Base-by-base conservation (phyloP, 2,329 filamentous ascomycete species). In the Cytospora mali region DNA sequence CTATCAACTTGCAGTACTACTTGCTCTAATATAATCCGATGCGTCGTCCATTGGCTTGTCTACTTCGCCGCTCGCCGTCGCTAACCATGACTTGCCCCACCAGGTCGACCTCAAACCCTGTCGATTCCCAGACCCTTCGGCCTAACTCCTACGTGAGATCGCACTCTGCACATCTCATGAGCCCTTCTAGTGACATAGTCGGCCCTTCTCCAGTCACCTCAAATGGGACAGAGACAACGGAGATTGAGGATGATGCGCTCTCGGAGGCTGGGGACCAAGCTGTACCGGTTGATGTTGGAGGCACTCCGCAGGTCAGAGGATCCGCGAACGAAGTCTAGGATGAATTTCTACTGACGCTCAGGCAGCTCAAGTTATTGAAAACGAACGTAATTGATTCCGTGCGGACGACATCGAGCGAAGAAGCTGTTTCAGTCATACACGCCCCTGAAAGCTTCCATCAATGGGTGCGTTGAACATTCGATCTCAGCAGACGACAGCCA, bases 381-480 rank as follows among this genome's bases (percentile, higher is more conserved):
- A 89, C 86, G 5, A 84, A 81, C 65, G 70, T 89, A 11, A 76
- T 85, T 3, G 84, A 86, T 49, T 78, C 81, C 64, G 70, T 88
- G 73, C 79, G 87, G 72, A 81, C 82, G 57, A 77, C 79, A 58
- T 83, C 84, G 27, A 88, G 87, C 65, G 92, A 96, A 68, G 92
- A 93, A 68, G 89, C 92, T 27, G 84, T 92, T 58, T 97, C 93
- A 1, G 93, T 96, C 60, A 97, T 97, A 68, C 93, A 97, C 80
- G 92, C 91, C 18, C 93, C 93, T 0, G 83, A 92, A 67, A 91
- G 89, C 66, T 97, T 95, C 75, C 84, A 86, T 61, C 85, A 85
- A 69, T 96, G 95, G 84, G 91, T 95, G 74, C 72, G 84, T 52
- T 46, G 52, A 29, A 55, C 27, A 21, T 46, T 46, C 31, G 62